Conservation (phyloP, 2,329 filamentous ascomycete species). For the Herpotrichia juniperi region DNA sequence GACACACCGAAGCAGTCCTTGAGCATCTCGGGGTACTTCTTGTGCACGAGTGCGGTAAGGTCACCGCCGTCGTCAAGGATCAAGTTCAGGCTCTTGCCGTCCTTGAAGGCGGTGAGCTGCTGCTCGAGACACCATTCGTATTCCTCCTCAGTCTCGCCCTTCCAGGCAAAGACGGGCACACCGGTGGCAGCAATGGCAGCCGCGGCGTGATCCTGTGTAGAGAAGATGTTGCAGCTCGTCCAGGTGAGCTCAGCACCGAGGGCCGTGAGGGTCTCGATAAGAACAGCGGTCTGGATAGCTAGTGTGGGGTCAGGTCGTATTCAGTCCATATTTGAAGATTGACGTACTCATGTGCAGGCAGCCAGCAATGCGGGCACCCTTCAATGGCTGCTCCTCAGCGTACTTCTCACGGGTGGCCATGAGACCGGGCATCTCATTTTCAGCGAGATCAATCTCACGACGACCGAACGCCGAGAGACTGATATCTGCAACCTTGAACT, state of each 20-base stretch:
- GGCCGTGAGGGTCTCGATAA: constrained; percentile 94
- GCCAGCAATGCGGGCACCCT: constrained; percentile 93
- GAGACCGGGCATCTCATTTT: constrained; percentile 92
- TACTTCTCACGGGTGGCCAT: constrained; percentile 96
- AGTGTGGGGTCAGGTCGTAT: constrained; percentile 20
- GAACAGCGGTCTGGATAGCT: constrained; percentile 97
- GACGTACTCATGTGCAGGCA: constrained; percentile 93
- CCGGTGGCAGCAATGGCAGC: constrained; percentile 94
- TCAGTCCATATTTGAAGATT: constrained; percentile 12
- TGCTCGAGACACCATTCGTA: constrained; percentile 99
- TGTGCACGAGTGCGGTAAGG: constrained; percentile 93
- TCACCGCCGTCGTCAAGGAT: constrained; percentile 99
- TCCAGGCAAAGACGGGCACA: constrained; percentile 85
- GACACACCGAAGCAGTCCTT: constrained; percentile 98
- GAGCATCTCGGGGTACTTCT: constrained; percentile 98
- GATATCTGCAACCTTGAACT: constrained; percentile 99
- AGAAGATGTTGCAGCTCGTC: constrained; percentile 99
- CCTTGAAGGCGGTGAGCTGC: constrained; percentile 96
- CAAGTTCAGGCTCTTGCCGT: constrained; percentile 94
- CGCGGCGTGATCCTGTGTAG: constrained; percentile 97
- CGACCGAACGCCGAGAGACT: constrained; percentile 96
- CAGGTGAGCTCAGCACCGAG: constrained; percentile 99
- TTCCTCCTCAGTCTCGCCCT: constrained; percentile 98
- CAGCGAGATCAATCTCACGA: constrained; percentile 97
- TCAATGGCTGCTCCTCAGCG: constrained; percentile 88